A percentile compares a stretch with the other conserved stretches of the same genome.
These are phyloP conservation scores for Pyrenochaeta sp. DNA, from an alignment of 2,329 filamentous ascomycete species.

Conservation along the genomic window DNA sequence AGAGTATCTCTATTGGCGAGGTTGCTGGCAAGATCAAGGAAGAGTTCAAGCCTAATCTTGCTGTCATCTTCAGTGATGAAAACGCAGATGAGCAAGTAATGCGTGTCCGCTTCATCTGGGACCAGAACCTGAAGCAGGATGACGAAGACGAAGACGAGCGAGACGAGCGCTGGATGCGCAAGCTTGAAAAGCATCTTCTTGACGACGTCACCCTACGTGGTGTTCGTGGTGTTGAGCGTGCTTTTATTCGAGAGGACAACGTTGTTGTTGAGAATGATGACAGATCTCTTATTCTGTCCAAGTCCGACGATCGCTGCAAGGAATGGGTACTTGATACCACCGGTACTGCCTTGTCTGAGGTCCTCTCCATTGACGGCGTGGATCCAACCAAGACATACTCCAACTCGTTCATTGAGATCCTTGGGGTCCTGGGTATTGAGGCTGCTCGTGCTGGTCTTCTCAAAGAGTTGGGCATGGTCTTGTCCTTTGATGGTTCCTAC, in stretches of 20 bases:
- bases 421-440: slow-evolving; percentile 96
- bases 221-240: slow-evolving; percentile 86
- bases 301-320: slow-evolving; percentile 77
- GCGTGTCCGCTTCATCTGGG: slow-evolving; percentile 82
- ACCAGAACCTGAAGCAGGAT: slow-evolving; percentile 65
- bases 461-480: slow-evolving; percentile 86
- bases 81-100: slow-evolving; percentile 96
- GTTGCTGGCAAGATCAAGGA: slow-evolving; percentile 90
- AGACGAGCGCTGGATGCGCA: slow-evolving; percentile 81
- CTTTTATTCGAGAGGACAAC: slow-evolving; percentile 76
- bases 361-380: slow-evolving; percentile 87
- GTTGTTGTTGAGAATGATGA: slow-evolving; percentile 69
- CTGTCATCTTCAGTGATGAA: slow-evolving; percentile 96
- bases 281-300: slow-evolving; percentile 77
- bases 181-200: slow-evolving; percentile 85
- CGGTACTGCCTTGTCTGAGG: slow-evolving; percentile 84
- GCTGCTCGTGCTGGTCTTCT: slow-evolving; percentile 87
- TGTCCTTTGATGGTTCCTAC: slow-evolving; percentile 98
- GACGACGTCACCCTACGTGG: slow-evolving; percentile 92
- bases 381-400: slow-evolving; percentile 87
- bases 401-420: slow-evolving; percentile 94
- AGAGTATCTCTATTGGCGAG: slow-evolving; percentile 88
- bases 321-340: slow-evolving; percentile 98
- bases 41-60: slow-evolving; percentile 77
- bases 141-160: slow-evolving; percentile 82